Base-by-base conservation (phyloP, 805 yeast species). In the Millerozyma miso region DNA sequence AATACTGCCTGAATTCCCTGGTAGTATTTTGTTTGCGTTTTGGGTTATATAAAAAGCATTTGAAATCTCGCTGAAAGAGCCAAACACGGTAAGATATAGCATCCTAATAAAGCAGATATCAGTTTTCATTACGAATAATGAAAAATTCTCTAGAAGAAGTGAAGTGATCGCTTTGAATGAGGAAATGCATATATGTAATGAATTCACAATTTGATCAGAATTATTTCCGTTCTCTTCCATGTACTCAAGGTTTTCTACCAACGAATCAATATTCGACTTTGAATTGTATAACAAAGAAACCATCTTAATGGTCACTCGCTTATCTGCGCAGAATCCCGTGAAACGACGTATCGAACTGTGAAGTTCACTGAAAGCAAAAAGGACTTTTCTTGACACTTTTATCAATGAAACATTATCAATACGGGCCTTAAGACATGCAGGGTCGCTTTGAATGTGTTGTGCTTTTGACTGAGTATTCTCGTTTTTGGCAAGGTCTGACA, bases 91-190 rank as follows among this genome's bases (percentile, higher is more conserved):
- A 59, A 84, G 63, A 46, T 81, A 74, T 36, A 84, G 70, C 73
- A 82, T 74, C 47, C 91, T 65, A 8, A 83, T 70, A 53, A 81
- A 82, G 47, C 85, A 76, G 13, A 81, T 69, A 56, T 85, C 90
- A 33, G 79, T 74, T 35, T 72, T 75, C 32, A 69, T 71, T n/a
- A 80, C 74, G 51, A 82, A 75, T 0, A 67, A 49, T 0, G 63
- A 53, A 38, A 78, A 66, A 52, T 78, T 73, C 2, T 73, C 75
- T 39, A 79, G 68, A 18, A 83, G 55, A 5, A 73, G 54, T 5
- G 61, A 56, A 54, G 80, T 70, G 19, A 81, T 72, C 26, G 73
- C 69, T 49, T 76, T 78, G 56, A 83, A 81, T 2, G 79, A 71
- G 3, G 66, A 49, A 17, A 71, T 63, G 37, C 72, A 63, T 5